Evolutionary conservation across 495 filamentous ascomycete species (phyloP).

Genomic region (Parachaetomium inaequale): DNA sequence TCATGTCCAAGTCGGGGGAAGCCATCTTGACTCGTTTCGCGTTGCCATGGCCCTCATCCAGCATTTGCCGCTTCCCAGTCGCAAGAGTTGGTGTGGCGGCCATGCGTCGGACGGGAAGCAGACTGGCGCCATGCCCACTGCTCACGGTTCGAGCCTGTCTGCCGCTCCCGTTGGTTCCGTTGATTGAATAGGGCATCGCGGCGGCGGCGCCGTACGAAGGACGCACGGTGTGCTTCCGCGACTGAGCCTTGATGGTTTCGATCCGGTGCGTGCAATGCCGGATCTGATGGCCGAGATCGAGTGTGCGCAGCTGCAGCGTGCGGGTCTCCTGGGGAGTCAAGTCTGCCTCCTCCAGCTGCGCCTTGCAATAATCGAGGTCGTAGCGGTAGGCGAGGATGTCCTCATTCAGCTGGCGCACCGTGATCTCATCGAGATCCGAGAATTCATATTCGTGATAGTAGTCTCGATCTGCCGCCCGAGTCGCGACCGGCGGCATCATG

Average conservation of each 20-base stretch:
- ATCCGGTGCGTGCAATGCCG: constrained; percentile 41
- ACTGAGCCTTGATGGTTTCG: constrained; percentile 30
- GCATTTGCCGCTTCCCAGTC: not conserved
- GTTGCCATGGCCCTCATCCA: not conserved
- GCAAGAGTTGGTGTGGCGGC: not conserved
- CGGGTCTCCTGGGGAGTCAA: constrained; percentile 43
- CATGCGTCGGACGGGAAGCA: not conserved
- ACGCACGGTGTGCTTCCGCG: constrained; percentile 13
- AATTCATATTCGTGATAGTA: constrained; percentile 17
- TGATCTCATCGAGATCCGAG: constrained; percentile 38
- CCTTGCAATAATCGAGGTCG: constrained; percentile 38
- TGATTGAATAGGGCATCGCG: not conserved
- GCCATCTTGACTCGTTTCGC: constrained; percentile 13
- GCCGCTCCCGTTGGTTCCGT: constrained; percentile 1
- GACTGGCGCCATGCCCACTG: not conserved
- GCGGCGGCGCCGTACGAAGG: not conserved
- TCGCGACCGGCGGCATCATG: constrained; percentile 1
- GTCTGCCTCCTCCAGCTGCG: constrained; percentile 31
- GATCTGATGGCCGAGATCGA: constrained; percentile 44
- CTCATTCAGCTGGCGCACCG: constrained; percentile 40
- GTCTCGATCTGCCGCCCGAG: not conserved
- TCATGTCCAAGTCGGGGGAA: constrained; percentile 3
- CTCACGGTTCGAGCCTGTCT: not conserved
- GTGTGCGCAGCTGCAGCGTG: constrained; percentile 37
- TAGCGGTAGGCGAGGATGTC: constrained; percentile 42